phyloP scores from a whole-genome alignment of 2,329 filamentous ascomycete genomes.

The Meredithiella fracta region DNA sequence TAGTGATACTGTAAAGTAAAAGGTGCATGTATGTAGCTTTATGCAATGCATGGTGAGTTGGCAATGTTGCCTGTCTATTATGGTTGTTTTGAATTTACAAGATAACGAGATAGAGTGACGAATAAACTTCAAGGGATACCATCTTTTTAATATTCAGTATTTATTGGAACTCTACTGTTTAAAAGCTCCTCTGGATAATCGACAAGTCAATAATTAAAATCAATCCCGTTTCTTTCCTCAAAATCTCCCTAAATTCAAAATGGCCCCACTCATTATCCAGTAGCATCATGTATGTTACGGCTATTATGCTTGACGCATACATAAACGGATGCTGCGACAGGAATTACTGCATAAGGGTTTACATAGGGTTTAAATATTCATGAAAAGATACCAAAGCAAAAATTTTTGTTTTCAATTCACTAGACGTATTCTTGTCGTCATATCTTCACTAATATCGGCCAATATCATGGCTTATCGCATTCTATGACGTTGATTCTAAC shows the following conservation, averaged over 20 bases:
- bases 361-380: background rate
- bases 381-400: background rate
- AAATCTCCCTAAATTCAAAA: background rate
- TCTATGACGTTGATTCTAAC: background rate
- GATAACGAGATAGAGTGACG: background rate
- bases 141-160: no score
- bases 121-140: background rate
- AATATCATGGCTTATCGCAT: no score
- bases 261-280: background rate
- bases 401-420: background rate
- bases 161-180: no score
- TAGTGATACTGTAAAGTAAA: no score
- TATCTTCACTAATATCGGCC: no score
- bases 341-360: background rate
- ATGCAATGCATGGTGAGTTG: slow-evolving; percentile 11
- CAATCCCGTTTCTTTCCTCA: background rate
- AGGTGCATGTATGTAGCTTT: background rate
- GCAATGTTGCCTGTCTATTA: slow-evolving; percentile 4
- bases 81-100: background rate
- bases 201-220: background rate
- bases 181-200: background rate
- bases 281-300: slow-evolving; percentile 3
- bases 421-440: no score
- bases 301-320: background rate
- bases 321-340: background rate